phyloP scores from a whole-genome alignment of 306 rosid genomes.

The Lablab purpureus region DNA sequence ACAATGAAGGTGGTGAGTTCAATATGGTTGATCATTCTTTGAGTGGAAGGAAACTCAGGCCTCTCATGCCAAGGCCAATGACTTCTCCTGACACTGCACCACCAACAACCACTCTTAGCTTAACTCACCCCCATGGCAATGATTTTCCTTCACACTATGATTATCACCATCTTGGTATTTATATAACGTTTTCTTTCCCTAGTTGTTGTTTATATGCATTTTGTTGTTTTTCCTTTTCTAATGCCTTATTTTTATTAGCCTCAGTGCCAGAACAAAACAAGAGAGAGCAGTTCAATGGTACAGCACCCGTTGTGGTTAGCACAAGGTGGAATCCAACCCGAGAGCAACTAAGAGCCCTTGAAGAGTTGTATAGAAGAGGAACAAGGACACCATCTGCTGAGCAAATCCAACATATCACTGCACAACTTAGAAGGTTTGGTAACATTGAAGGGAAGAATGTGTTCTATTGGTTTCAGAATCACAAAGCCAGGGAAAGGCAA shows the following conservation, averaged over 20 bases:
- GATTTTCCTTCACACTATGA: constrained; percentile 58
- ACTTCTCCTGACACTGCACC: constrained; percentile 46
- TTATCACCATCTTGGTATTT: constrained; percentile 67
- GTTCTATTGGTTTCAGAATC: constrained; percentile 97
- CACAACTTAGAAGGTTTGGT: constrained; percentile 83
- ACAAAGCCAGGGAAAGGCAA: constrained; percentile 95
- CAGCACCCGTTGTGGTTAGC: constrained; percentile 69
- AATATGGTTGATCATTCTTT: constrained; percentile 40
- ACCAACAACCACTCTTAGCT: constrained; percentile 56
- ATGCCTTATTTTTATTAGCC: not conserved
- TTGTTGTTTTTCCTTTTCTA: not conserved
- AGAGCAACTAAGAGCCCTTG: constrained; percentile 85
- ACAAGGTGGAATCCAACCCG: constrained; percentile 97
- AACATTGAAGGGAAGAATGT: constrained; percentile 95
- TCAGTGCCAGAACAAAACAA: constrained; percentile 58
- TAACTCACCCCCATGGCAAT: constrained; percentile 44
- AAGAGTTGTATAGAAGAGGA: constrained; percentile 82
- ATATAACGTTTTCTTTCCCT: not conserved
- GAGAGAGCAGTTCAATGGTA: constrained; percentile 56
- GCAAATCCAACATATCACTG: constrained; percentile 88
- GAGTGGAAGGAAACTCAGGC: constrained; percentile 68
- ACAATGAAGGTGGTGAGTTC: constrained; percentile 68
- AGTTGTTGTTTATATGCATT: not conserved
- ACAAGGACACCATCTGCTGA: constrained; percentile 96
- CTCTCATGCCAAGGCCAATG: constrained; percentile 74